A percentile compares a stretch with the other conserved stretches of the same genome.
phyloP scores from a whole-genome alignment of 371 early-diverging fungal genomes.

The Phascolomyces articulosus region DNA sequence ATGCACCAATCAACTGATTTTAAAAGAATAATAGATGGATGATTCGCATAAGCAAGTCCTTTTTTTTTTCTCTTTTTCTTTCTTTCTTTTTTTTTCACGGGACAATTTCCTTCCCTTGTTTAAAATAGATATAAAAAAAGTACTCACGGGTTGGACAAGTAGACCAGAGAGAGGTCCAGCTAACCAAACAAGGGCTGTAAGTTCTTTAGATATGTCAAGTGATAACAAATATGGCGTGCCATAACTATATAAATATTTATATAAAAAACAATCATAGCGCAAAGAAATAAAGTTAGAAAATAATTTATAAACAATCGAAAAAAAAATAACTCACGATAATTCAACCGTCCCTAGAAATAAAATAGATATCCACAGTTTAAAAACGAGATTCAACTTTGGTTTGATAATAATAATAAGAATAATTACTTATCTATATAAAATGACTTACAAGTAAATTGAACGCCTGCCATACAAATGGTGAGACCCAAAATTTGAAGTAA shows the following conservation, averaged over 20 bases:
- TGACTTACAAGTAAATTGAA: conserved; percentile 65
- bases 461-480: conserved; percentile 57
- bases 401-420: no score
- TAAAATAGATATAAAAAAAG: no score
- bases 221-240: conserved; percentile 79
- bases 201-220: conserved; percentile 65
- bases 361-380: no score
- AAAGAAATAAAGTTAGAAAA: no score
- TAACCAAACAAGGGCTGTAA: conserved; percentile 76
- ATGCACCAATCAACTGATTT: conserved; percentile 55
- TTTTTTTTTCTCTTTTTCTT: neutral
- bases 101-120: neutral
- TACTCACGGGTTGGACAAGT: conserved; percentile 39
- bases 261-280: neutral
- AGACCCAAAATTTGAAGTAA: conserved; percentile 15
- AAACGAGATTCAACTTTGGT: no score
- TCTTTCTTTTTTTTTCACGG: neutral
- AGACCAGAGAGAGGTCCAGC: conserved; percentile 80
- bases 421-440: no score
- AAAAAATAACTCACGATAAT: conserved; percentile 42
- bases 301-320: neutral
- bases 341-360: conserved; percentile 54
- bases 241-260: conserved; percentile 35
- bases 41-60: neutral
- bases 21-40: neutral